Percentiles rank a stretch among this genome's conserved stretches.
phyloP scores from a whole-genome alignment of 352 stramenopile genomes.

The Aphanomyces stellatus region DNA sequence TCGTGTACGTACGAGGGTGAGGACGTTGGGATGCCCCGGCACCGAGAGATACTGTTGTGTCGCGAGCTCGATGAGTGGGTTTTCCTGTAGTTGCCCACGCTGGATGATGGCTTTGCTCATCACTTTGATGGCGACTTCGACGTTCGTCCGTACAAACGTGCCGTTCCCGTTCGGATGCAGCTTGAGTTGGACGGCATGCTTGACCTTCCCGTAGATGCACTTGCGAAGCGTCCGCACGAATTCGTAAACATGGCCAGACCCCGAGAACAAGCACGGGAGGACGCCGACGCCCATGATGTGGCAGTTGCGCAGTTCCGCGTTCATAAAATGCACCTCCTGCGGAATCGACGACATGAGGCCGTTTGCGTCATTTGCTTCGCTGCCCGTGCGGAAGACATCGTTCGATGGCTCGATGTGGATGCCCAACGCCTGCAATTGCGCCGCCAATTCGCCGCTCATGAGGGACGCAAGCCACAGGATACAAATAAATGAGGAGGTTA shows the following conservation, averaged over 20 bases:
- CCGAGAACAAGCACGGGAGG: conserved; percentile 70
- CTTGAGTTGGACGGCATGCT: conserved; percentile 77
- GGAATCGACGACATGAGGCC: conserved; percentile 72
- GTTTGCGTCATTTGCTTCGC: conserved; percentile 58
- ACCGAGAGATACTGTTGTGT: conserved; percentile 75
- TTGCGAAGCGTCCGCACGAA: conserved; percentile 80
- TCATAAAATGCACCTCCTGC: conserved; percentile 82
- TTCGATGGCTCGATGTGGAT: conserved; percentile 58
- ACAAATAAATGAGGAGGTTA: neutral
- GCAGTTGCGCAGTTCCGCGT: conserved; percentile 68
- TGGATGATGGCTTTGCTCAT: conserved; percentile 86
- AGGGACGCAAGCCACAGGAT: conserved; percentile 4
- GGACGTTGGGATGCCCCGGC: conserved; percentile 74
- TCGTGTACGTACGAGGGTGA: conserved; percentile 53
- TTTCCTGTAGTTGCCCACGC: conserved; percentile 80
- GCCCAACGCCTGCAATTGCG: conserved; percentile 68
- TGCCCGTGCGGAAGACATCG: conserved; percentile 72
- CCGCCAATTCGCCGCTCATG: conserved; percentile 42
- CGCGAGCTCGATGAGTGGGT: conserved; percentile 76
- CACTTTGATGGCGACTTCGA: conserved; percentile 80
- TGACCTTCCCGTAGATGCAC: conserved; percentile 84
- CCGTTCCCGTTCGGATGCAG: conserved; percentile 60
- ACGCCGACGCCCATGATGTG: conserved; percentile 67
- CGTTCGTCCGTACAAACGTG: conserved; percentile 69
- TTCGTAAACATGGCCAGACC: conserved; percentile 72